phyloP scores from a whole-genome alignment of 1,284 basidiomycete species.

The Gomphus sp. region DNA sequence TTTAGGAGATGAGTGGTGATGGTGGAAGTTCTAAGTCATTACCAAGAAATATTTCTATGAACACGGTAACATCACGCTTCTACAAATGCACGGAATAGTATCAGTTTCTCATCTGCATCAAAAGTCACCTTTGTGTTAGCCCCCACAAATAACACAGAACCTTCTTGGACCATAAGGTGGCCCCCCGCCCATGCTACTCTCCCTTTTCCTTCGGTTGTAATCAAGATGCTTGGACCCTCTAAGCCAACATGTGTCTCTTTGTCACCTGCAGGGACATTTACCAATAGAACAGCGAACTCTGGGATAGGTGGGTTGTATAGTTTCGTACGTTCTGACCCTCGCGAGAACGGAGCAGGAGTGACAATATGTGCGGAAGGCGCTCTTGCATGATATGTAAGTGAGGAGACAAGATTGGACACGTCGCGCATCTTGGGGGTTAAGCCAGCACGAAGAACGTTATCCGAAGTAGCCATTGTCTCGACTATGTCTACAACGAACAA shows the following conservation, averaged over 20 bases:
- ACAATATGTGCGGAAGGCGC: constrained; percentile 65
- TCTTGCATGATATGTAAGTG: constrained; percentile 80
- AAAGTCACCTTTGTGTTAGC: constrained; percentile 49
- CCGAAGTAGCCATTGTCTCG: constrained; percentile 97
- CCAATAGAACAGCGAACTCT: constrained; percentile 84
- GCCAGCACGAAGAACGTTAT: constrained; percentile 98
- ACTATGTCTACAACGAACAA: constrained; percentile 79
- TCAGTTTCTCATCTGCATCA: constrained; percentile 30
- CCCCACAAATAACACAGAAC: constrained; percentile 83
- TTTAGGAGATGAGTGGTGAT: constrained; percentile 25
- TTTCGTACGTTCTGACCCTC: constrained; percentile 24
- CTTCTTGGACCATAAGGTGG: constrained; percentile 43
- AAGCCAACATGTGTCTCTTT: constrained; percentile 51
- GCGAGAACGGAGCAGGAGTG: constrained; percentile 40
- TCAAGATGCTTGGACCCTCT: constrained; percentile 78
- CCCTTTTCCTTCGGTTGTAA: constrained; percentile 70
- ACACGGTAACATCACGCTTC: constrained; percentile 22
- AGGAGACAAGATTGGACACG: constrained; percentile 79
- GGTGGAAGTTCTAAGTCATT: background rate
- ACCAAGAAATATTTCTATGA: background rate
- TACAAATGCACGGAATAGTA: constrained; percentile 74
- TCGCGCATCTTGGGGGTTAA: constrained; percentile 96
- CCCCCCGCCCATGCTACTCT: constrained; percentile 35
- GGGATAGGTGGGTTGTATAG: constrained; percentile 94
- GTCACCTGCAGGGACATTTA: constrained; percentile 38